A percentile compares a stretch with the other conserved stretches of the same genome.
Evolutionary conservation across 306 rosid genomes (phyloP).

Genomic region (Medicago truncatula): DNA sequence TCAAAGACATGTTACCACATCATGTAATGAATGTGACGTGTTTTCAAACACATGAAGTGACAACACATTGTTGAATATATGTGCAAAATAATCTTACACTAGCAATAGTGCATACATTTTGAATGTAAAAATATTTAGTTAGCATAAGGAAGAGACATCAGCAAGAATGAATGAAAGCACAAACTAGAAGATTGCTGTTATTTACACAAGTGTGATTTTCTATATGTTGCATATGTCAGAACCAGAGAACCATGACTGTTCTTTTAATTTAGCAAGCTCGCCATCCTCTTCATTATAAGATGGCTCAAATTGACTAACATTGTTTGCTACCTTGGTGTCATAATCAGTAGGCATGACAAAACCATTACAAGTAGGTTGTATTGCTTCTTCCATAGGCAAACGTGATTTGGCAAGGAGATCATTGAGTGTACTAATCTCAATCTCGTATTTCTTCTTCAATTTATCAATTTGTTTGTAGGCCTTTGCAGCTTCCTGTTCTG

Average conservation of each 20-base stretch:
- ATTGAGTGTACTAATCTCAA: slow-evolving; percentile 61
- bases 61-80: too few relatives aligned
- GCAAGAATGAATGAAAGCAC: neutral
- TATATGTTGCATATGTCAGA: slow-evolving; percentile 89
- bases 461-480: slow-evolving; percentile 69
- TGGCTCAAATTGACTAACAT: slow-evolving; percentile 58
- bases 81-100: too few relatives aligned
- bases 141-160: neutral
- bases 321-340: slow-evolving; percentile 41
- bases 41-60: too few relatives aligned
- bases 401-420: slow-evolving; percentile 55
- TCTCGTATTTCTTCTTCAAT: slow-evolving; percentile 68
- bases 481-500: slow-evolving; percentile 69
- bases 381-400: slow-evolving; percentile 57
- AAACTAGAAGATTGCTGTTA: neutral
- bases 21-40: too few relatives aligned
- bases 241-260: slow-evolving; percentile 79
- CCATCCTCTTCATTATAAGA: slow-evolving; percentile 61
- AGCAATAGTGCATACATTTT: too few relatives aligned
- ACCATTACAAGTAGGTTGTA: slow-evolving; percentile 47
- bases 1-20: too few relatives aligned
- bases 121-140: neutral
- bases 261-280: slow-evolving; percentile 69
- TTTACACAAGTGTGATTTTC: slow-evolving; percentile 7
- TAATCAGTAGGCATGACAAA: slow-evolving; percentile 46